Conservation (phyloP, 148 eudicot genomes). For the Rhododendron mucronatum region DNA sequence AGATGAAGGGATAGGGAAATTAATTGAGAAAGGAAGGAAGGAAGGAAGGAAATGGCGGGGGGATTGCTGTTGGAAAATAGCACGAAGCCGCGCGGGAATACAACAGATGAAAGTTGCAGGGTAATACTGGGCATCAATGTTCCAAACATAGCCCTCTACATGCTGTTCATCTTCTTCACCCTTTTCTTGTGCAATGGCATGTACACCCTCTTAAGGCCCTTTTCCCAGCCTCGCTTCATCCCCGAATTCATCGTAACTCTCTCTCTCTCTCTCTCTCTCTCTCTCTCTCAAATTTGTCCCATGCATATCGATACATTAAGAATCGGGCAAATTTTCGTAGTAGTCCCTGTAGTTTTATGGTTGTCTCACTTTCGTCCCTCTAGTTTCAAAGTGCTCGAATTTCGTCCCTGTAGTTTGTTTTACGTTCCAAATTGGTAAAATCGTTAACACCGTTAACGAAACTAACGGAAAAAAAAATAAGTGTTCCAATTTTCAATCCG, state of each 20-base stretch:
- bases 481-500: too few species aligned
- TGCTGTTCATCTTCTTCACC: constrained; percentile 41
- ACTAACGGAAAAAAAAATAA: too few species aligned
- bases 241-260: constrained; percentile 66
- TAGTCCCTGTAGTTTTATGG: too few species aligned
- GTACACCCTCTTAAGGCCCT: constrained; percentile 48
- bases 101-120: not conserved
- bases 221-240: constrained; percentile 73
- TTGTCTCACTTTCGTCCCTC: too few species aligned
- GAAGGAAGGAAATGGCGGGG: not conserved
- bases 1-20: not conserved
- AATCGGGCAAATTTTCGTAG: too few species aligned
- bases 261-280: not conserved
- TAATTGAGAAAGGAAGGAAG: not conserved
- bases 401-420: too few species aligned
- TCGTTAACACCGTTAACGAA: too few species aligned
- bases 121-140: not conserved
- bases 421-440: too few species aligned
- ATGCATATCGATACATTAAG: not conserved
- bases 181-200: constrained; percentile 52
- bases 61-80: not conserved
- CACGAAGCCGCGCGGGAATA: not conserved
- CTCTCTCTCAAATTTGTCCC: not conserved
- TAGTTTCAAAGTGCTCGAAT: too few species aligned
- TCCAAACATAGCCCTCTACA: constrained; percentile 27